Evolutionary conservation across 306 rosid genomes (phyloP).

Genomic region (Cajanus cajan): DNA sequence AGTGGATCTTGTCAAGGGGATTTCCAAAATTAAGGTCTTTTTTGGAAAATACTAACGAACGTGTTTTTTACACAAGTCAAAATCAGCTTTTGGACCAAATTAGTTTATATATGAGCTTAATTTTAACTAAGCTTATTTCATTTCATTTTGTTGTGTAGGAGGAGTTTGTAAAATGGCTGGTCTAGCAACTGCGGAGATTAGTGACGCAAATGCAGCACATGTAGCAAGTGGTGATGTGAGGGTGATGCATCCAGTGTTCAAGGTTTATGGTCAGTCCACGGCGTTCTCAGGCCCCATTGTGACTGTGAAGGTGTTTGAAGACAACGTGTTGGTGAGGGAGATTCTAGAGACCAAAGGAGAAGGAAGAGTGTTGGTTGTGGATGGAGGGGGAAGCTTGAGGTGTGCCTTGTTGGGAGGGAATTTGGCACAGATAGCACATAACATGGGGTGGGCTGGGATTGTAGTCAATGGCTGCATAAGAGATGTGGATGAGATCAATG

Average conservation of each 20-base stretch:
- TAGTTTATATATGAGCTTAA: too few relatives aligned
- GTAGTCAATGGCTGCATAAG: conserved; percentile 85
- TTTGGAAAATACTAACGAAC: too few relatives aligned
- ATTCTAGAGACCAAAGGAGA: conserved; percentile 61
- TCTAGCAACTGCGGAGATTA: conserved; percentile 43
- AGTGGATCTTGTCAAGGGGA: background rate
- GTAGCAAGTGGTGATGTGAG: conserved; percentile 39
- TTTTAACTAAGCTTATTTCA: too few relatives aligned
- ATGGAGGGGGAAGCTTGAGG: conserved; percentile 52
- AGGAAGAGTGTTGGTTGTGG: conserved; percentile 48
- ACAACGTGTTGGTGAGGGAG: conserved; percentile 67
- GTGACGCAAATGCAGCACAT: conserved; percentile 42
- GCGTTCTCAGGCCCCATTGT: conserved; percentile 60
- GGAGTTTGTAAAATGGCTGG: conserved; percentile 19
- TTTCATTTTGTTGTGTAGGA: background rate
- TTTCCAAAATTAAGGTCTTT: background rate
- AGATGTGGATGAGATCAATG: conserved; percentile 83
- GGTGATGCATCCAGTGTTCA: conserved; percentile 50
- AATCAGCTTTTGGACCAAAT: too few relatives aligned
- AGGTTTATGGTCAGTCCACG: conserved; percentile 47
- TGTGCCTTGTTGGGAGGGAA: conserved; percentile 52
- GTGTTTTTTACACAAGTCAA: too few relatives aligned
- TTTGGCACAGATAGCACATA: conserved; percentile 39
- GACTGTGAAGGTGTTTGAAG: conserved; percentile 75
- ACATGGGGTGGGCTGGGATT: conserved; percentile 72